Percentiles rank a stretch among this genome's conserved stretches.
Conservation (phyloP, 192 early-diverging fungal species). For the Coemansia sp. region DNA sequence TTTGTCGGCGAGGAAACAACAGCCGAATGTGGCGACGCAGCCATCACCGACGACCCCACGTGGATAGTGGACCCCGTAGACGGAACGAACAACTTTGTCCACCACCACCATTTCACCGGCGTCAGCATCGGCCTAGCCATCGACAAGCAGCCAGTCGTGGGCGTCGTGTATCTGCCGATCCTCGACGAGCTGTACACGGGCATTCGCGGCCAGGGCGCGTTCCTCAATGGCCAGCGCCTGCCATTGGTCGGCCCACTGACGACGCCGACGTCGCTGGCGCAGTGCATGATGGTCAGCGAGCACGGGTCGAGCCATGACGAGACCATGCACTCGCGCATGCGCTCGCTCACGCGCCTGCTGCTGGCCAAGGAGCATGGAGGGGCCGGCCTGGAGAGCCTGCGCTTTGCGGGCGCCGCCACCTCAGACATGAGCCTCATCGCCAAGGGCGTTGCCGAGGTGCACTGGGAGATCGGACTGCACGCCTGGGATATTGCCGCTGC, state of each 20-base stretch:
- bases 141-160: conserved; percentile 73
- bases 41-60: conserved; percentile 69
- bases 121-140: conserved; percentile 85
- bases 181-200: conserved; percentile 74
- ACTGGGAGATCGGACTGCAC: conserved; percentile 86
- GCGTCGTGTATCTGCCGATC: conserved; percentile 91
- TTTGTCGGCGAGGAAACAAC: conserved; percentile 92
- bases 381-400: conserved; percentile 67
- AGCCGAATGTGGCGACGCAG: conserved; percentile 55
- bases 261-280: conserved; percentile 63
- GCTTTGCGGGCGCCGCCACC: conserved; percentile 76
- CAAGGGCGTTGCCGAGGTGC: conserved; percentile 79
- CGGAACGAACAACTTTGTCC: conserved; percentile 77
- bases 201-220: conserved; percentile 32
- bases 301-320: conserved; percentile 68
- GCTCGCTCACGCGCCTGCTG: conserved; percentile 66
- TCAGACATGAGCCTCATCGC: conserved; percentile 79
- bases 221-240: conserved; percentile 50
- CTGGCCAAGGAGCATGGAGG: conserved; percentile 52
- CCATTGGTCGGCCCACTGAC: conserved; percentile 61
- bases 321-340: conserved; percentile 67
- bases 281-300: conserved; percentile 81
- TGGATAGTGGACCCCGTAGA: conserved; percentile 92
- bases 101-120: conserved; percentile 77
- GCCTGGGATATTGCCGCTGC: conserved; percentile 90